These are phyloP conservation scores for Cyberlindnera americana DNA, from an alignment of 805 yeast species.

Conservation along the genomic window DNA sequence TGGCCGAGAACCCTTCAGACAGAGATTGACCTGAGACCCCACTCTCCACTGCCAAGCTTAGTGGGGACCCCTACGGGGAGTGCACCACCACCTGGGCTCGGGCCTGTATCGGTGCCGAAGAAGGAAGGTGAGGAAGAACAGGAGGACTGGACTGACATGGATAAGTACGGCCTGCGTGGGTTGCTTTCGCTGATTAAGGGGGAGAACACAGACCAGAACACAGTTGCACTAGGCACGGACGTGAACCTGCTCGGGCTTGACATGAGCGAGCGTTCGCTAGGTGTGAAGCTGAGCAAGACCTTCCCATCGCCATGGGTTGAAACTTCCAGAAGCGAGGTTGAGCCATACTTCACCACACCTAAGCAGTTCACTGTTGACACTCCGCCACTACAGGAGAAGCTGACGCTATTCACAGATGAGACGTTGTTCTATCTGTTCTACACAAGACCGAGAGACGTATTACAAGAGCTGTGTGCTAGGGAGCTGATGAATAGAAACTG, in stretches of 20 bases:
- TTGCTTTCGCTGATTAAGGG: conserved; percentile 54
- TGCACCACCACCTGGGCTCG: conserved; percentile 7
- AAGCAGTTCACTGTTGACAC: conserved; percentile 27
- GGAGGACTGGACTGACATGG: conserved; percentile 40
- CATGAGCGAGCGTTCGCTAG: conserved; percentile 36
- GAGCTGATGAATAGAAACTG: conserved; percentile 91
- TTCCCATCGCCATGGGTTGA: conserved; percentile 96
- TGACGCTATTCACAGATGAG: conserved; percentile 75
- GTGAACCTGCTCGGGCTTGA: conserved; percentile 64
- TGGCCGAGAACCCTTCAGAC: conserved; percentile 2
- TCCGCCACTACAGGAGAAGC: conserved; percentile 36
- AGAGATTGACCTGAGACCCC: conserved; percentile 5
- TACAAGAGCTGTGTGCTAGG: conserved; percentile 91
- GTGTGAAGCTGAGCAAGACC: conserved; percentile 49
- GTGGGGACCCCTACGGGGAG: conserved; percentile 3
- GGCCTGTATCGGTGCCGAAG: conserved; percentile 1
- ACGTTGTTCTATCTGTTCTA: conserved; percentile 91
- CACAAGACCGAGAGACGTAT: conserved; percentile 85
- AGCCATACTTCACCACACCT: conserved; percentile 75
- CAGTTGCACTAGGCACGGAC: conserved; percentile 74
- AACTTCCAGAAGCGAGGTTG: conserved; percentile 84
- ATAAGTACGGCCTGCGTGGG: conserved; percentile 66
- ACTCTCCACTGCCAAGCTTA: conserved; percentile 7
- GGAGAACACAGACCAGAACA: conserved; percentile 60
- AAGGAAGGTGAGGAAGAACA: neutral